Conservation (phyloP, 768 basidiomycete species). For the Mycena albidolilacea region DNA sequence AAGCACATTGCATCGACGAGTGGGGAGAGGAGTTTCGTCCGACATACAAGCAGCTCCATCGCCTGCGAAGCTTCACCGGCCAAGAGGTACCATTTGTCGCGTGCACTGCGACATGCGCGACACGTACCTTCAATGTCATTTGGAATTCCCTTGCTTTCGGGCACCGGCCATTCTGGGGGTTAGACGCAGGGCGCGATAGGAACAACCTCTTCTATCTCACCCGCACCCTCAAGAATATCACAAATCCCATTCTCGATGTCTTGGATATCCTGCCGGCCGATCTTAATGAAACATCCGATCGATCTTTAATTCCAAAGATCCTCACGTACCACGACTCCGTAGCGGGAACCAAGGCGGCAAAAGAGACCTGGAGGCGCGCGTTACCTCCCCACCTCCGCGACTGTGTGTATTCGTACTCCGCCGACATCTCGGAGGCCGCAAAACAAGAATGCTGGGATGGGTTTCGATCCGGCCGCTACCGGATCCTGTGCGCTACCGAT, state of each 20-base stretch:
- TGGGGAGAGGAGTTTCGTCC: slow-evolving; percentile 45
- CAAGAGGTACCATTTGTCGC: slow-evolving; percentile 46
- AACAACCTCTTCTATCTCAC: slow-evolving; percentile 44
- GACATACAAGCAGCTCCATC: slow-evolving; percentile 42
- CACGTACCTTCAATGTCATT: too few relatives aligned
- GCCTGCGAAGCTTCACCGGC: slow-evolving; percentile 43
- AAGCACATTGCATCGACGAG: too few relatives aligned
- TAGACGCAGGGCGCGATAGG: slow-evolving; percentile 47
- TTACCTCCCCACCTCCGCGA: slow-evolving; percentile 40
- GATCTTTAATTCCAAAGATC: slow-evolving; percentile 32
- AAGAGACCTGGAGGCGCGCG: too few relatives aligned
- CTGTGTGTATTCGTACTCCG: slow-evolving; percentile 41
- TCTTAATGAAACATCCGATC: slow-evolving; percentile 16
- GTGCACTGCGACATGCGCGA: slow-evolving; percentile 46
- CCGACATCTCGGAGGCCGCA: slow-evolving; percentile 38
- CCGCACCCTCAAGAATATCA: slow-evolving; percentile 28
- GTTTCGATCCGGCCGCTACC: slow-evolving; percentile 25
- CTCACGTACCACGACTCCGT: too few relatives aligned
- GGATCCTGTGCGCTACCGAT: slow-evolving; percentile 38
- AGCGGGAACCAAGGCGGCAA: too few relatives aligned
- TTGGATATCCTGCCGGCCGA: slow-evolving; percentile 37
- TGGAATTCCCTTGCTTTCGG: slow-evolving; percentile 45
- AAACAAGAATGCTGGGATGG: slow-evolving; percentile 29
- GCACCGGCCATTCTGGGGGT: slow-evolving; percentile 44
- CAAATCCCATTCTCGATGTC: slow-evolving; percentile 40